Conservation (phyloP, 2,329 filamentous ascomycete genomes). For the Fusarium incarnatum region DNA sequence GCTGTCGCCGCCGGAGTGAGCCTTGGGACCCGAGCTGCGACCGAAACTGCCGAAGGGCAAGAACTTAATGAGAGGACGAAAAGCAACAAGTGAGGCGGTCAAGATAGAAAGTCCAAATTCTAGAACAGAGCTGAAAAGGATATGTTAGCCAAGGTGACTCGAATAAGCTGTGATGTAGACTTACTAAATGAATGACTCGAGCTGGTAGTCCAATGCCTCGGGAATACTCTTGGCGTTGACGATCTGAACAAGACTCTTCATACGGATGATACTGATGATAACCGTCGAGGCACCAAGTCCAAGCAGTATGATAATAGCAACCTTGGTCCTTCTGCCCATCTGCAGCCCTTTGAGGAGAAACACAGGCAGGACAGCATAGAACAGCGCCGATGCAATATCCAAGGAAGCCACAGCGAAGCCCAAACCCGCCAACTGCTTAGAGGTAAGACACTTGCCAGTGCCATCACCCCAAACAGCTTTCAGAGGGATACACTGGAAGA, state of each 20-base stretch:
- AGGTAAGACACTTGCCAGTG: neutral
- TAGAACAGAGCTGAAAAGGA: neutral
- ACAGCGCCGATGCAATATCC: constrained; percentile 4
- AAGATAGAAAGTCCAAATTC: constrained; percentile 9
- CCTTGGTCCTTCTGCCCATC: constrained; percentile 6
- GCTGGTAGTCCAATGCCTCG: constrained; percentile 4
- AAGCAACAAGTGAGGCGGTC: neutral
- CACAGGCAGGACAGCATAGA: constrained; percentile 1
- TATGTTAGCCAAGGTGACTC: neutral
- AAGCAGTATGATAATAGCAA: constrained; percentile 1
- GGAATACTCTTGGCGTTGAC: neutral
- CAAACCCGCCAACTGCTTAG: neutral
- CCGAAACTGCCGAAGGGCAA: constrained; percentile 1
- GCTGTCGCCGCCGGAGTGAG: neutral
- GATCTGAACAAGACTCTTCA: constrained; percentile 4
- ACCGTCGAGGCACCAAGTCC: constrained; percentile 3
- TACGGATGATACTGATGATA: constrained; percentile 1
- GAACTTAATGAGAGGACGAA: constrained; percentile 7
- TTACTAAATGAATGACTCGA: constrained; percentile 9
- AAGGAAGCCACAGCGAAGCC: constrained; percentile 1
- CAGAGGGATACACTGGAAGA: constrained; percentile 6
- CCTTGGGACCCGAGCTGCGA: neutral
- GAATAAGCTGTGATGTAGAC: neutral
- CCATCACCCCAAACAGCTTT: constrained; percentile 11
- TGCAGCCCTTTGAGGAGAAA: constrained; percentile 8